Evolutionary conservation across 108 stramenopile species (phyloP).

Genomic region (Cyclotella sp.): DNA sequence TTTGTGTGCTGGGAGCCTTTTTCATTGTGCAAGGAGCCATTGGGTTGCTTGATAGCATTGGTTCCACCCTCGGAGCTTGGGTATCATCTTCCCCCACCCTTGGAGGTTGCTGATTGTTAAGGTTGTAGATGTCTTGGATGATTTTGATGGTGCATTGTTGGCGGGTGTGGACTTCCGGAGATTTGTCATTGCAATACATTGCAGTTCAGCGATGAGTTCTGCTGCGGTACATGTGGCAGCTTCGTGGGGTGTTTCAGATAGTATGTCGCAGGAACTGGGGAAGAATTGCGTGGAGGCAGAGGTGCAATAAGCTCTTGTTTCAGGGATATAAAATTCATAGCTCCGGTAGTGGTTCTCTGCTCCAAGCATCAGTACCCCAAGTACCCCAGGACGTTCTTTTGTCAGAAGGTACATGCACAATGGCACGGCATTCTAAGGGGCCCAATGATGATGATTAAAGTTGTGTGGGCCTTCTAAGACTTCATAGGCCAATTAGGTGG

Average conservation of each 20-base stretch:
- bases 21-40: too few relatives aligned
- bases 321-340: conserved; percentile 17
- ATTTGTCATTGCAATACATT: neutral
- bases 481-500: conserved; percentile 41
- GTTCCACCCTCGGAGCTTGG: too few relatives aligned
- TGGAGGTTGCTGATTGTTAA: neutral
- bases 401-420: conserved; percentile 26
- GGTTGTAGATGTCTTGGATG: neutral
- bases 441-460: too few relatives aligned
- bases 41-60: neutral
- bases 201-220: neutral
- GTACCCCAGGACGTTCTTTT: conserved; percentile 22
- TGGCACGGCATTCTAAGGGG: conserved; percentile 32
- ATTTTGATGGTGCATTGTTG: neutral
- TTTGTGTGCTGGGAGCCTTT: neutral
- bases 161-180: neutral
- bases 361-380: conserved; percentile 26
- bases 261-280: conserved; percentile 6
- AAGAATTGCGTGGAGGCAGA: conserved; percentile 6
- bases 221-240: neutral
- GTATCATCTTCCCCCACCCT: neutral
- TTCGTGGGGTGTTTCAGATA: neutral
- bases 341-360: conserved; percentile 30
- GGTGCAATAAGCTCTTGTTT: conserved; percentile 19
- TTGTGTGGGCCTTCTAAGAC: conserved; percentile 35